Percentiles rank a stretch among this genome's conserved stretches.
These are phyloP conservation scores for Acidiella bohemica DNA, from an alignment of 495 filamentous ascomycete species.

Conservation along the genomic window DNA sequence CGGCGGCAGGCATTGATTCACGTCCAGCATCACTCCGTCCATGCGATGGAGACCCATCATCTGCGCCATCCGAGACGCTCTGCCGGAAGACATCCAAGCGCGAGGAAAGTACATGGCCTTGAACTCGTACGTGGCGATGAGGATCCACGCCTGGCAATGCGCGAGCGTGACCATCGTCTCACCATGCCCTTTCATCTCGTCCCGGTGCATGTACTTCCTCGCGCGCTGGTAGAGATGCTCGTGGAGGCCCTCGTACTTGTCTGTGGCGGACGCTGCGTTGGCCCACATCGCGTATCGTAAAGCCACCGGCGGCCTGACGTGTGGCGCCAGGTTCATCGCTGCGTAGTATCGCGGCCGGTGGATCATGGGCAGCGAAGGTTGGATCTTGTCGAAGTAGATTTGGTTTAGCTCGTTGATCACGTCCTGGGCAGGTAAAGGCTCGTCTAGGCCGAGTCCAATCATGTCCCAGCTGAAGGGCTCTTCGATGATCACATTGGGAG, in stretches of 20 bases:
- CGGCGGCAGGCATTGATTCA: slow-evolving; percentile 78
- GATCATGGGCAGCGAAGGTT: slow-evolving; percentile 73
- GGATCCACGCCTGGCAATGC: slow-evolving; percentile 67
- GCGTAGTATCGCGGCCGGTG: slow-evolving; percentile 77
- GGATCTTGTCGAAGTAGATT: slow-evolving; percentile 82
- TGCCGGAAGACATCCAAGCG: slow-evolving; percentile 85
- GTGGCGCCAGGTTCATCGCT: slow-evolving; percentile 70
- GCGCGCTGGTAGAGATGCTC: slow-evolving; percentile 77
- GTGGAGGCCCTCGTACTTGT: slow-evolving; percentile 63
- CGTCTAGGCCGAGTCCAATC: slow-evolving; percentile 84
- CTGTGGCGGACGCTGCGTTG: slow-evolving; percentile 65
- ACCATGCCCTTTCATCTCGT: slow-evolving; percentile 87
- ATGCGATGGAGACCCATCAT: slow-evolving; percentile 92
- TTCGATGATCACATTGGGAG: slow-evolving; percentile 15
- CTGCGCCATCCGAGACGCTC: slow-evolving; percentile 58
- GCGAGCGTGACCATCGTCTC: slow-evolving; percentile 72
- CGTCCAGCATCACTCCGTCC: slow-evolving; percentile 74
- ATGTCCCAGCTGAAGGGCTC: slow-evolving; percentile 59
- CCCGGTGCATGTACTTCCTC: slow-evolving; percentile 75
- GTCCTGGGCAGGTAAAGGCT: slow-evolving; percentile 76
- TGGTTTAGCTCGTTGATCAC: slow-evolving; percentile 86
- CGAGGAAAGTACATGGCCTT: slow-evolving; percentile 96
- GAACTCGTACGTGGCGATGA: slow-evolving; percentile 79
- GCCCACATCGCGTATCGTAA: slow-evolving; percentile 93
- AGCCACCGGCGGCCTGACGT: slow-evolving; percentile 73